Evolutionary conservation across 2,329 filamentous ascomycete genomes (phyloP).

Genomic region (Corinectria fuckeliana): DNA sequence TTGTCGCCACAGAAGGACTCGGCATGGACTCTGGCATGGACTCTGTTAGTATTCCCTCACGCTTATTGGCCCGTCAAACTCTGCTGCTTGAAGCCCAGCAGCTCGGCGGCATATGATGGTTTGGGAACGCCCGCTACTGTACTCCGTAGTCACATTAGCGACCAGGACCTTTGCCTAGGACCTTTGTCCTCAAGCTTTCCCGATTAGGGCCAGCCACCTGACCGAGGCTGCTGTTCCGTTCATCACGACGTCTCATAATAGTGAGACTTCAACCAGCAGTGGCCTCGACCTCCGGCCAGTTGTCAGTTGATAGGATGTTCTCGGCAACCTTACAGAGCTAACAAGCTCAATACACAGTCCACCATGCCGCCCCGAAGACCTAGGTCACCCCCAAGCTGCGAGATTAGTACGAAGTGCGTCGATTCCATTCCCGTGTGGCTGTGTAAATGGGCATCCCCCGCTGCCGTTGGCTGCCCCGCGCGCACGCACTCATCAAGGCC

Average conservation of each 20-base stretch:
- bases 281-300: neutral
- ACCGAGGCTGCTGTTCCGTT: slow-evolving; percentile 25
- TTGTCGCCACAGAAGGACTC: neutral
- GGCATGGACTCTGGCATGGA: neutral
- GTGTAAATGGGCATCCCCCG: too few relatives aligned
- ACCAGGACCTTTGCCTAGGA: slow-evolving; percentile 32
- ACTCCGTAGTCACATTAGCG: slow-evolving; percentile 26
- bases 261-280: slow-evolving; percentile 25
- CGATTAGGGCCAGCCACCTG: slow-evolving; percentile 35
- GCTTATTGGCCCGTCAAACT: slow-evolving; percentile 20
- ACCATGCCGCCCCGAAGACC: neutral
- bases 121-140: slow-evolving; percentile 30
- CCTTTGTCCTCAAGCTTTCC: slow-evolving; percentile 31
- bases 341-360: slow-evolving; percentile 6
- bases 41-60: slow-evolving; percentile 1
- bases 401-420: neutral
- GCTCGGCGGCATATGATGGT: slow-evolving; percentile 25
- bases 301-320: neutral
- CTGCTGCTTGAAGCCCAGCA: slow-evolving; percentile 5
- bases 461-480: too few relatives aligned
- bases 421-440: slow-evolving; percentile 8
- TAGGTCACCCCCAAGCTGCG: neutral
- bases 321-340: neutral
- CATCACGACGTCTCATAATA: slow-evolving; percentile 28
- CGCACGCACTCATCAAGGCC: neutral